phyloP scores from a whole-genome alignment of 2,329 filamentous ascomycete species.

The Diaporthe amygdali region DNA sequence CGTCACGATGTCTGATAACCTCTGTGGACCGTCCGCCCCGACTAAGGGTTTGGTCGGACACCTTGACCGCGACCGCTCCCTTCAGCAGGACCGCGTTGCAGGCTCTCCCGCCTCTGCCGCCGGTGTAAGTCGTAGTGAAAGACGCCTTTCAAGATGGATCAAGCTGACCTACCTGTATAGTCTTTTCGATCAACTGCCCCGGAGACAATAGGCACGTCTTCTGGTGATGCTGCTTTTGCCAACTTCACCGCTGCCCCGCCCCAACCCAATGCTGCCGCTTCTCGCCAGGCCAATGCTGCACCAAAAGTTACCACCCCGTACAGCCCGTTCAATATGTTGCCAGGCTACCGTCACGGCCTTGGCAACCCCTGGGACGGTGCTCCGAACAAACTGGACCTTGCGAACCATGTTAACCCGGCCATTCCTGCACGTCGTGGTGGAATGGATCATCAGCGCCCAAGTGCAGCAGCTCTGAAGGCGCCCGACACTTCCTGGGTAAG shows the following conservation, averaged over 20 bases:
- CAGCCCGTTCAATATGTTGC: neutral
- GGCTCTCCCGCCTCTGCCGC: conserved; percentile 26
- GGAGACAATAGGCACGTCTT: conserved; percentile 1
- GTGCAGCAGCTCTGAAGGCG: neutral
- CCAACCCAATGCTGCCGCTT: neutral
- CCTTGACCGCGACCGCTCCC: conserved; percentile 68
- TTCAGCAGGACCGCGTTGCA: conserved; percentile 73
- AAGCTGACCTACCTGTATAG: neutral
- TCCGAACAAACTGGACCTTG: neutral
- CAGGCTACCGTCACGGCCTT: neutral
- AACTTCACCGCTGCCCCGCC: conserved; percentile 7
- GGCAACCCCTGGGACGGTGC: neutral
- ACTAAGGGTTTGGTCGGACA: conserved; percentile 77
- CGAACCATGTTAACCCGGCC: conserved; percentile 1
- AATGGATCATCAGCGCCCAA: neutral
- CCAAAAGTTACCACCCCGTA: neutral
- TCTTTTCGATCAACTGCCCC: conserved; percentile 19
- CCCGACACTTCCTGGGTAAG: conserved; percentile 15
- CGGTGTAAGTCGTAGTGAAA: conserved; percentile 29
- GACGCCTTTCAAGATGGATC: neutral
- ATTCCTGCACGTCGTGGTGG: neutral
- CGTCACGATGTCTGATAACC: conserved; percentile 43
- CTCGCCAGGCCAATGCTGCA: neutral
- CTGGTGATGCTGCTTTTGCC: conserved; percentile 17
- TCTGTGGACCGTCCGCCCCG: conserved; percentile 78